Conservation (phyloP, 371 early-diverging fungal genomes). For the Mucor sp. region DNA sequence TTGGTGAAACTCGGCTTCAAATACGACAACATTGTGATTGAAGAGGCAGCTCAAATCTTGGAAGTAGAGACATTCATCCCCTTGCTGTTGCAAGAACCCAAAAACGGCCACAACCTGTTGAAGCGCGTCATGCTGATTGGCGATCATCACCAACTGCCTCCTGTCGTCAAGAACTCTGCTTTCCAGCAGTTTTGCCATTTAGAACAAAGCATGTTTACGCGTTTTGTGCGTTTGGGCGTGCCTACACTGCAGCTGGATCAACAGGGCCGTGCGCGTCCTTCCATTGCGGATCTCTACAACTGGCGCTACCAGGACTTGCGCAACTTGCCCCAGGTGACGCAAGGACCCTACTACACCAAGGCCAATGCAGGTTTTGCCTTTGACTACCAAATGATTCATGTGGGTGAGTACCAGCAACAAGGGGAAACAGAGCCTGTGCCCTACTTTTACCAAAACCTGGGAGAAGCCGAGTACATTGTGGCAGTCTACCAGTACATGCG, state of each 20-base stretch:
- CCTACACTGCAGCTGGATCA: conserved; percentile 81
- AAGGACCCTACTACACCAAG: conserved; percentile 50
- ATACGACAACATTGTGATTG: conserved; percentile 95
- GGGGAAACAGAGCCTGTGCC: conserved; percentile 79
- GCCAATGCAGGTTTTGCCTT: conserved; percentile 87
- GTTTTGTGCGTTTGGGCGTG: conserved; percentile 90
- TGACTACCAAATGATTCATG: conserved; percentile 86
- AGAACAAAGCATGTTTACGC: conserved; percentile 91
- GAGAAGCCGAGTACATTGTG: conserved; percentile 97
- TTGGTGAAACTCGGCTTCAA: conserved; percentile 85
- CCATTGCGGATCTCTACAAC: conserved; percentile 81
- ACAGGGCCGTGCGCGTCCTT: conserved; percentile 85
- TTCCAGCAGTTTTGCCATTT: conserved; percentile 86
- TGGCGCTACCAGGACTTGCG: conserved; percentile 77
- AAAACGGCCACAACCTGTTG: conserved; percentile 62
- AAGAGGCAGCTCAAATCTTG: conserved; percentile 96
- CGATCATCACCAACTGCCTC: conserved; percentile 96
- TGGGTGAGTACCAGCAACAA: conserved; percentile 67
- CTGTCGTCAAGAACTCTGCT: conserved; percentile 85
- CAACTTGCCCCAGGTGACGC: conserved; percentile 56
- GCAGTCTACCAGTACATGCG: conserved; percentile 96
- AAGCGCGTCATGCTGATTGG: conserved; percentile 95
- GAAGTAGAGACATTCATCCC: conserved; percentile 97
- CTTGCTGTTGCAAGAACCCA: conserved; percentile 78
- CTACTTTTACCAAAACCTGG: conserved; percentile 88